These are phyloP conservation scores for Ciborinia camelliae DNA, from an alignment of 2,329 filamentous ascomycete genomes.

Conservation along the genomic window DNA sequence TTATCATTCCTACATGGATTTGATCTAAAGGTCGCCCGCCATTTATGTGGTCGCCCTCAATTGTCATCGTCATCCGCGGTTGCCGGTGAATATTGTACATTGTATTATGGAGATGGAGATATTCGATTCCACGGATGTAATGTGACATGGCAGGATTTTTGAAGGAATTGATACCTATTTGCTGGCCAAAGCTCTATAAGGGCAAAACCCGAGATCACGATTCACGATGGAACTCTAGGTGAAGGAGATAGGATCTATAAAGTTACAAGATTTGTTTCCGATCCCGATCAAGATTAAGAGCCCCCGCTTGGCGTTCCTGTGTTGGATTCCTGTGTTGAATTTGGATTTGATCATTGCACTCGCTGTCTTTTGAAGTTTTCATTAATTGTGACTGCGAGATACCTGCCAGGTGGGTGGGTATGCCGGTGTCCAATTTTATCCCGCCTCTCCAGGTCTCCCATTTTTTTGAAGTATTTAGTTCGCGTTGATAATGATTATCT, in stretches of 20 bases:
- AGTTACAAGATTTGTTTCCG: background rate
- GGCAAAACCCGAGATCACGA: conserved; percentile 2
- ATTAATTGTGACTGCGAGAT: background rate
- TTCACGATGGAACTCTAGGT: too few species aligned
- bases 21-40: background rate
- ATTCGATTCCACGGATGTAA: background rate
- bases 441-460: background rate
- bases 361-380: background rate
- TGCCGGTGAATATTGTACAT: background rate
- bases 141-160: background rate
- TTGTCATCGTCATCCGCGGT: background rate
- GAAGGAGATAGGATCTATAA: background rate
- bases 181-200: conserved; percentile 11
- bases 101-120: background rate
- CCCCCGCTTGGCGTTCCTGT: too few species aligned
- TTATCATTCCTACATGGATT: background rate
- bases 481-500: background rate
- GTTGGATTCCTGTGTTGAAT: too few species aligned
- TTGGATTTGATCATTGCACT: background rate
- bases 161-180: background rate
- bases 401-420: background rate
- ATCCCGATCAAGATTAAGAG: background rate
- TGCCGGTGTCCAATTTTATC: background rate
- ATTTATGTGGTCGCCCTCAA: background rate
- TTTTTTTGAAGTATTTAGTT: background rate